phyloP scores from a whole-genome alignment of 345 rosid genomes.

The Gossypium bickii region DNA sequence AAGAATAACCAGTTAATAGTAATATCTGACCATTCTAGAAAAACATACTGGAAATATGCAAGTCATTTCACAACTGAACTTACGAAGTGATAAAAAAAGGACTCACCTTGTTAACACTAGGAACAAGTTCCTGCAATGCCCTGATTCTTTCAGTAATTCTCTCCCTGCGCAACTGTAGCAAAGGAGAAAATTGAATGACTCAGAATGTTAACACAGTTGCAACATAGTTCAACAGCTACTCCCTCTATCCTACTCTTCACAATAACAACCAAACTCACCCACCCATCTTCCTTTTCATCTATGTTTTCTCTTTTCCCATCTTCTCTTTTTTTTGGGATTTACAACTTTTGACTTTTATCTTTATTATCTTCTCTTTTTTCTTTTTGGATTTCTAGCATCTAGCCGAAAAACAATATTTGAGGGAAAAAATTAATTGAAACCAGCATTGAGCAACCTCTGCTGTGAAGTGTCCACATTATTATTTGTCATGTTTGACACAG shows the following conservation, averaged over 20 bases:
- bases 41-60: not conserved
- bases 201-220: not conserved
- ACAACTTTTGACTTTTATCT: not conserved
- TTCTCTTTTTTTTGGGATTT: not conserved
- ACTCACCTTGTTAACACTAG: constrained; percentile 91
- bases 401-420: not conserved
- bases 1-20: not conserved
- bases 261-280: not conserved
- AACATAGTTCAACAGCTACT: not conserved
- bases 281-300: not conserved
- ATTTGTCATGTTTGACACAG: not conserved
- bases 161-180: constrained; percentile 83
- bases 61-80: not conserved
- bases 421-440: not conserved
- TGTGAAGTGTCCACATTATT: not conserved
- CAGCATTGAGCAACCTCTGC: not conserved
- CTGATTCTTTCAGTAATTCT: constrained; percentile 97
- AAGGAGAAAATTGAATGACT: constrained; percentile 6
- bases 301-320: not conserved
- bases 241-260: not conserved
- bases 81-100: constrained; percentile 13
- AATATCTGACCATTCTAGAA: not conserved
- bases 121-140: constrained; percentile 96
- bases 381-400: not conserved
- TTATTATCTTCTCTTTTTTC: not conserved